phyloP scores from a whole-genome alignment of 192 early-diverging fungal genomes.

The Linnemannia schmuckeri region DNA sequence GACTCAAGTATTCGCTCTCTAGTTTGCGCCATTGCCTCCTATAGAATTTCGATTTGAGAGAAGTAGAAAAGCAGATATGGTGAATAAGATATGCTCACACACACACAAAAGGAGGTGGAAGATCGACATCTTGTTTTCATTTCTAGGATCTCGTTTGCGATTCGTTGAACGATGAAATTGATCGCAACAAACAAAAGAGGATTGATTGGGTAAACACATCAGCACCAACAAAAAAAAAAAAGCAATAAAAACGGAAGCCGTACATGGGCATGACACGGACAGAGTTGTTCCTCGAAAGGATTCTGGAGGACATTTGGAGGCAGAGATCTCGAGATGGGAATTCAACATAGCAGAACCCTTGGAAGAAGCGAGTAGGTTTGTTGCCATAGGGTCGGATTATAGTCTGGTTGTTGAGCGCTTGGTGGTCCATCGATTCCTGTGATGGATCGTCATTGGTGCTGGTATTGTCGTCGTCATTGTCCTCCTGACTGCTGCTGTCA shows the following conservation, averaged over 20 bases:
- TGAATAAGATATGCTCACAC: too few species aligned
- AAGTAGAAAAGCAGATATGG: not conserved
- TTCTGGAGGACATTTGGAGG: slow-evolving; percentile 32
- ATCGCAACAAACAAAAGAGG: not conserved
- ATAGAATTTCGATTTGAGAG: not conserved
- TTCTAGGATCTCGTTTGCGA: not conserved
- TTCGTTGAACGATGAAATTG: not conserved
- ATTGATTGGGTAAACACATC: not conserved
- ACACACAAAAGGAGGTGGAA: not conserved
- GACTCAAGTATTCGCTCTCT: slow-evolving; percentile 45
- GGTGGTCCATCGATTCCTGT: not conserved
- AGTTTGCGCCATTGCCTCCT: slow-evolving; percentile 55
- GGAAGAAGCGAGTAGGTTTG: slow-evolving; percentile 49
- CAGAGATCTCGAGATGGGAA: slow-evolving; percentile 35
- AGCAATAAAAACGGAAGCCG: not conserved
- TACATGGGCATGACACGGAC: slow-evolving; percentile 58
- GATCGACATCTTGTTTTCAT: not conserved
- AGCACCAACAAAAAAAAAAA: not conserved
- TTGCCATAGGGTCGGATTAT: slow-evolving; percentile 48
- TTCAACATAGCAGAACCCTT: slow-evolving; percentile 56
- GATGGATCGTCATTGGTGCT: not conserved
- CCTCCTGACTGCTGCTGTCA: not conserved
- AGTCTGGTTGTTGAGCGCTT: slow-evolving; percentile 23
- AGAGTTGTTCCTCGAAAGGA: slow-evolving; percentile 41
- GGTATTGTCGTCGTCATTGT: not conserved